A percentile compares a stretch with the other conserved stretches of the same genome.
These are phyloP conservation scores for Plasmodium chabaudi DNA, from an alignment of 169 alveolate species.

Conservation along the genomic window DNA sequence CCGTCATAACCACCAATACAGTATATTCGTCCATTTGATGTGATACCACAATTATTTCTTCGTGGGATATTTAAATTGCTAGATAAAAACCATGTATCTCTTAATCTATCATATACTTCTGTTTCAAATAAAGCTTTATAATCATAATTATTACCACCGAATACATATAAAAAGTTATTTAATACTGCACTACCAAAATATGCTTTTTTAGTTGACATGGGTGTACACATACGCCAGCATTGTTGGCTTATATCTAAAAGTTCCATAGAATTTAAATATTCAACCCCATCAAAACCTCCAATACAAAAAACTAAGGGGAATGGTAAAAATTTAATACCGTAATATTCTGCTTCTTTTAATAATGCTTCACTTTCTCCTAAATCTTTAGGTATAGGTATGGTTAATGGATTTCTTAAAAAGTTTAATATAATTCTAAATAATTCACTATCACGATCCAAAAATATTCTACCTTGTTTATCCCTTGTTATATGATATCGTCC, in stretches of 20 bases:
- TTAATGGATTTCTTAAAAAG: slow-evolving; percentile 87
- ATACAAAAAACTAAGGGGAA: slow-evolving; percentile 86
- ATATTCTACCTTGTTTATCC: slow-evolving; percentile 89
- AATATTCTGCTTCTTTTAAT: slow-evolving; percentile 87
- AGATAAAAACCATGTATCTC: slow-evolving; percentile 88
- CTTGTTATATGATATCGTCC: slow-evolving; percentile 89
- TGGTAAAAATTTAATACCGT: slow-evolving; percentile 89
- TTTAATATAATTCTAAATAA: slow-evolving; percentile 87
- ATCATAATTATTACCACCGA: slow-evolving; percentile 93
- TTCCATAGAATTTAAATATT: slow-evolving; percentile 86
- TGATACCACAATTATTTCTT: slow-evolving; percentile 86
- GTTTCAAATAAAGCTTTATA: slow-evolving; percentile 93
- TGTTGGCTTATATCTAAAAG: slow-evolving; percentile 88
- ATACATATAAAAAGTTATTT: slow-evolving; percentile 88
- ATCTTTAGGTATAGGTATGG: slow-evolving; percentile 87
- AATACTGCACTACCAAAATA: slow-evolving; percentile 87
- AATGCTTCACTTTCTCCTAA: slow-evolving; percentile 86
- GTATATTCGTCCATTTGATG: slow-evolving; percentile 78
- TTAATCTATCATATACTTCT: slow-evolving; percentile 91
- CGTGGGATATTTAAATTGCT: slow-evolving; percentile 88
- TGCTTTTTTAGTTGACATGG: slow-evolving; percentile 90
- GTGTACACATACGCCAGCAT: slow-evolving; percentile 91
- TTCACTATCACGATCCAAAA: slow-evolving; percentile 91
- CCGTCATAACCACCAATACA: slow-evolving; percentile 93
- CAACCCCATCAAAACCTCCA: slow-evolving; percentile 91